phyloP scores from a whole-genome alignment of 1,139 yeast species.

The Saccharomyces uvarum region DNA sequence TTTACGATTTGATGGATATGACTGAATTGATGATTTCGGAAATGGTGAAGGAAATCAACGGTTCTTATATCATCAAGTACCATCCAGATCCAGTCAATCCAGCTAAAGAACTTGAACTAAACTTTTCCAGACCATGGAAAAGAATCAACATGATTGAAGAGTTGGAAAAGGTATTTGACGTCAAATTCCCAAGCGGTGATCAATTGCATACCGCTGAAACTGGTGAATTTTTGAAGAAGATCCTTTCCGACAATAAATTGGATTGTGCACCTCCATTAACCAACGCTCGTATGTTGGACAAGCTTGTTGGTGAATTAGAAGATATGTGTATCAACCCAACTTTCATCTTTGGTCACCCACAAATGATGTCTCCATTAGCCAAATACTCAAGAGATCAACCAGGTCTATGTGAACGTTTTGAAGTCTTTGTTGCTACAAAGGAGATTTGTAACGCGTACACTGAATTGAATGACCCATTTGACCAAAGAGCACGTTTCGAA shows the following conservation, averaged over 20 bases:
- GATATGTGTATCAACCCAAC: slow-evolving; percentile 94
- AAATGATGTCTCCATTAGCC: slow-evolving; percentile 99
- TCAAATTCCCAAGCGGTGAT: slow-evolving; percentile 92
- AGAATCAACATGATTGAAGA: slow-evolving; percentile 96
- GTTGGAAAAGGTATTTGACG: slow-evolving; percentile 77
- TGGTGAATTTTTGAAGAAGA: slow-evolving; percentile 76
- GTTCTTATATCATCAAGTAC: slow-evolving; percentile 73
- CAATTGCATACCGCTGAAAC: slow-evolving; percentile 91
- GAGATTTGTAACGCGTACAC: slow-evolving; percentile 98
- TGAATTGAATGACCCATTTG: slow-evolving; percentile 97
- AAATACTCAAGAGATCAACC: slow-evolving; percentile 87
- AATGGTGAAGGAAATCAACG: slow-evolving; percentile 94
- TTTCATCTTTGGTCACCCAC: slow-evolving; percentile 96
- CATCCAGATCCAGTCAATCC: slow-evolving; percentile 82
- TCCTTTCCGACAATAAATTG: slow-evolving; percentile 70
- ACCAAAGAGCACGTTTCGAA: slow-evolving; percentile 93
- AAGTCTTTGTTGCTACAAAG: slow-evolving; percentile 96
- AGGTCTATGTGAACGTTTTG: slow-evolving; percentile 96
- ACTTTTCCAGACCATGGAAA: slow-evolving; percentile 97
- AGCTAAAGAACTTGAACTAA: slow-evolving; percentile 68
- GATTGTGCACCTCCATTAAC: slow-evolving; percentile 96
- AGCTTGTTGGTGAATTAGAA: slow-evolving; percentile 92
- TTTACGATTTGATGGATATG: slow-evolving; percentile 84
- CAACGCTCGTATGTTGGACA: slow-evolving; percentile 97
- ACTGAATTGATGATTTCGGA: slow-evolving; percentile 91